Base-by-base conservation (phyloP, 495 filamentous ascomycete genomes). In the Hyphodiscus hymeniophilus region DNA sequence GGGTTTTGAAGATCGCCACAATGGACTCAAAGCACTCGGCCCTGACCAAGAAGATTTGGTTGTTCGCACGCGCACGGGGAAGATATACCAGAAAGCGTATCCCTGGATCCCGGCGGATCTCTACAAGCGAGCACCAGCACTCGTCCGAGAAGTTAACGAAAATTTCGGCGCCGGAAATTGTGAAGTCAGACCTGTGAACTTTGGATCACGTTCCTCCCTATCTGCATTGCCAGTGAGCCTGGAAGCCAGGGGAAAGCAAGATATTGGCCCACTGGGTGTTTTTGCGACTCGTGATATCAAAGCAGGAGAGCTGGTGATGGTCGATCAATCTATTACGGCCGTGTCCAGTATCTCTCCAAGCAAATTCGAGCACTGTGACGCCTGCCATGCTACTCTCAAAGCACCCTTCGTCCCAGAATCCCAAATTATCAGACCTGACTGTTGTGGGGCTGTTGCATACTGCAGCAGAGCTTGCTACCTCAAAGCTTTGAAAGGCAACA, bases 181-280 rank as follows among this genome's bases (percentile, higher is more conserved):
- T 26, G 41, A 58, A 28, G 35, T 54, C 1, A 18, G 26, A 21
- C 42, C 35, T 12, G 43, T 51, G 2, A n/a, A 42, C 8, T 57
- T 54, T 42, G 55, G 43, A 21, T n/a, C 18, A 12, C 7, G 1
- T 13, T 23, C 35, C 8, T 11, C 7, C 10, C 32, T 0, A 10
- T n/a, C n/a, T n/a, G n/a, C n/a, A n/a, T n/a, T n/a, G n/a, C 15
- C 0, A 30, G 13, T 26, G 7, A 42, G 15, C 15, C 17, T 5
- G 23, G 7, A 30, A 13, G 20, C 7, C 3, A 35, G 12, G 16
- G 42, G 42, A 23, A 47, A 39, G 3, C 12, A 43, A n/a, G 52
- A 59, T 39, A 45, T 52, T 38, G 52, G 56, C 12, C 52, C 56
- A 15, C 33, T 54, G 11, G 56, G 56, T 2, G 34, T 55, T 1